Conservation (phyloP, 106 monocot species). For the Dendrobium catenatum region DNA sequence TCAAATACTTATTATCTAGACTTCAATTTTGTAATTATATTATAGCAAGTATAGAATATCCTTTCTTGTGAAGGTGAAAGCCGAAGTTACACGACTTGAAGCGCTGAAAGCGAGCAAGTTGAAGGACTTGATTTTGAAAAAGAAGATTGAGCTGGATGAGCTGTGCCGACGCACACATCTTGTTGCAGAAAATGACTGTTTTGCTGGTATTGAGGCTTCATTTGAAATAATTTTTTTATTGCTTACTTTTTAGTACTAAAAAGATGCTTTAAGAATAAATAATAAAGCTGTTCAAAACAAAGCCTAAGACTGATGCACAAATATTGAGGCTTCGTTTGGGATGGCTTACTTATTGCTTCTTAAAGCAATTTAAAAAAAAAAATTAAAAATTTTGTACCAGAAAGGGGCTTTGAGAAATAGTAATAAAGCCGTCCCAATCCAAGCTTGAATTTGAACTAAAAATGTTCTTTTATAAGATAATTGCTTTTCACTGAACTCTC, state of each 20-base stretch:
- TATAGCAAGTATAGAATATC: background rate
- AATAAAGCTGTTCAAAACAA: too few relatives aligned
- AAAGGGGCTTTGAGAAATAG: too few relatives aligned
- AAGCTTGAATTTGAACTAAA: background rate
- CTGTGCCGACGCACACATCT: constrained; percentile 45
- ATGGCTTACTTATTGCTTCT: too few relatives aligned
- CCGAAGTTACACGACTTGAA: constrained; percentile 65
- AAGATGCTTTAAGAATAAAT: too few relatives aligned
- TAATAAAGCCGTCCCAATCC: too few relatives aligned
- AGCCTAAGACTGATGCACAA: constrained; percentile 17
- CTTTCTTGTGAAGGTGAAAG: constrained; percentile 39
- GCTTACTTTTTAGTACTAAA: too few relatives aligned
- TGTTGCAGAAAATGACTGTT: constrained; percentile 21
- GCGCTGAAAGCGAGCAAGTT: constrained; percentile 52
- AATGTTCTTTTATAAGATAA: background rate
- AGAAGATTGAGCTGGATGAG: constrained; percentile 56
- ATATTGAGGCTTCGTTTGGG: background rate
- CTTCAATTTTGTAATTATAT: background rate
- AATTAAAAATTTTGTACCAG: too few relatives aligned
- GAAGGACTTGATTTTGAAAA: constrained; percentile 67
- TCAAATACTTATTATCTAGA: background rate
- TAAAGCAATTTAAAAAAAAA: too few relatives aligned
- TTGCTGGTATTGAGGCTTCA: constrained; percentile 7
- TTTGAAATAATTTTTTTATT: too few relatives aligned
- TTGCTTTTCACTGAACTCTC: background rate